Percentiles rank a stretch among this genome's conserved stretches.
Conservation (phyloP, 2,329 filamentous ascomycete genomes). For the Colletotrichum falcatum region DNA sequence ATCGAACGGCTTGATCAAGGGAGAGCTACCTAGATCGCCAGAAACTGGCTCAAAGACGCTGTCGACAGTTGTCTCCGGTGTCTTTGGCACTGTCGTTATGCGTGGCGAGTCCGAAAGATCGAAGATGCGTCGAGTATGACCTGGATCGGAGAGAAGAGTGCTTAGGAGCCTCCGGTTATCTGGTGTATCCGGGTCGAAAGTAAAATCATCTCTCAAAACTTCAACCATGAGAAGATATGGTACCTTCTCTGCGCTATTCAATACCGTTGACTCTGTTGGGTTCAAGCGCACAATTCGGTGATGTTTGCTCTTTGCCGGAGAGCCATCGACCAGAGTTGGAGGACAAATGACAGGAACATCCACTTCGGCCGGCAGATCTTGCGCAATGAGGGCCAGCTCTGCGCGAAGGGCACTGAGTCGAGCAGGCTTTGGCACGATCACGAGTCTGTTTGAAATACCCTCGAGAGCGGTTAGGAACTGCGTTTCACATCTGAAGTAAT, state of each 20-base stretch:
- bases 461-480: constrained; percentile 85
- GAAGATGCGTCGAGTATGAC: constrained; percentile 71
- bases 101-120: constrained; percentile 76
- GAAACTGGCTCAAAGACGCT: constrained; percentile 87
- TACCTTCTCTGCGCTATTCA: constrained; percentile 89
- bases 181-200: constrained; percentile 79
- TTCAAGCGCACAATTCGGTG: constrained; percentile 87
- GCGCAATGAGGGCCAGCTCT: constrained; percentile 82
- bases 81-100: constrained; percentile 55
- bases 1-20: constrained; percentile 71
- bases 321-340: constrained; percentile 77
- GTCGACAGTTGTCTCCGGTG: constrained; percentile 65
- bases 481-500: constrained; percentile 86
- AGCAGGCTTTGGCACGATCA: constrained; percentile 84
- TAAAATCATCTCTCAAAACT: constrained; percentile 83
- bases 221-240: constrained; percentile 89
- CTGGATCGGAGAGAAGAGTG: constrained; percentile 68
- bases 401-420: constrained; percentile 84
- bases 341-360: constrained; percentile 87
- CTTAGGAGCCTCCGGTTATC: constrained; percentile 77
- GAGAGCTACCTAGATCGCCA: constrained; percentile 81
- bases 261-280: constrained; percentile 84
- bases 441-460: constrained; percentile 86
- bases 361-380: constrained; percentile 85
- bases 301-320: constrained; percentile 80